These are phyloP conservation scores for Prunus mongolica DNA, from an alignment of 306 rosid genomes.

Conservation along the genomic window DNA sequence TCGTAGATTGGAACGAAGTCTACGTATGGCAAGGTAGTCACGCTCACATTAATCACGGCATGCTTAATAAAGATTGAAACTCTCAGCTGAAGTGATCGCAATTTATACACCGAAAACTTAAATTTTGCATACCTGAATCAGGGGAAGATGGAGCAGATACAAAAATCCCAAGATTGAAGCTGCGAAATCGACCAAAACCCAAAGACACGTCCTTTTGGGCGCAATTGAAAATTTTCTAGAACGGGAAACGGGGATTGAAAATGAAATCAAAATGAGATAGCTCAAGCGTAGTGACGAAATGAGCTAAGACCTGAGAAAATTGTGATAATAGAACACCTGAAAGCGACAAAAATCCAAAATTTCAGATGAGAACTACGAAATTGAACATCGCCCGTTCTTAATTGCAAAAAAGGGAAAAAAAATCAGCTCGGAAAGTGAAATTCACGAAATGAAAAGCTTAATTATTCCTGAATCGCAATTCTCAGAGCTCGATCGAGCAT, in stretches of 20 bases:
- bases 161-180: conserved; percentile 26
- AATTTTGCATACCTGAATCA: conserved; percentile 37
- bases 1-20: not conserved
- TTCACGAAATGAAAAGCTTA: not conserved
- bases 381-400: not conserved
- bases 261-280: conserved; percentile 15
- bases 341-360: conserved; percentile 1
- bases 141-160: conserved; percentile 13
- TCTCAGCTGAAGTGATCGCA: conserved; percentile 19
- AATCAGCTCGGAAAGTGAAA: not conserved
- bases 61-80: conserved; percentile 10
- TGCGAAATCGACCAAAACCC: conserved; percentile 22
- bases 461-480: not conserved
- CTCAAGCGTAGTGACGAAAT: conserved; percentile 25
- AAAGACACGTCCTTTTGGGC: conserved; percentile 15
- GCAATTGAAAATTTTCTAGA: conserved; percentile 11
- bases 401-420: not conserved
- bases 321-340: conserved; percentile 38
- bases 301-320: conserved; percentile 33
- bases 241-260: not conserved
- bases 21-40: not conserved
- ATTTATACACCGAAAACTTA: conserved; percentile 2
- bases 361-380: not conserved
- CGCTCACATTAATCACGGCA: conserved; percentile 25
- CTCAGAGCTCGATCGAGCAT: not conserved